Conservation (phyloP, 352 stramenopile genomes). For the Globisporangium cystogenes region DNA sequence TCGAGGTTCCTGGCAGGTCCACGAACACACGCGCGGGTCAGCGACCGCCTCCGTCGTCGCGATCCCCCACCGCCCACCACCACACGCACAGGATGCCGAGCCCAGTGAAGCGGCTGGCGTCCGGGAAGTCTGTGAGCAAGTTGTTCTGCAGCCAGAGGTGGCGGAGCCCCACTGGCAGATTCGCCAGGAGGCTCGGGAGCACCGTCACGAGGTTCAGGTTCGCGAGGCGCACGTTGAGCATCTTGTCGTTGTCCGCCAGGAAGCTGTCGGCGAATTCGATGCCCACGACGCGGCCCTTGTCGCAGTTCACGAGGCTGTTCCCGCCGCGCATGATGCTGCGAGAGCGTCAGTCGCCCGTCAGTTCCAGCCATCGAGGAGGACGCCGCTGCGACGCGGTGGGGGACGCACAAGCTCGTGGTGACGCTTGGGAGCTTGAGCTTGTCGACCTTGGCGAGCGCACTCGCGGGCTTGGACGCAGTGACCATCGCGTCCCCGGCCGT, state of each 20-base stretch:
- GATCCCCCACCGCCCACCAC: no score
- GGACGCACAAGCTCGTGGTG: conserved; percentile 21
- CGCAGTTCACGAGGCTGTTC: conserved; percentile 22
- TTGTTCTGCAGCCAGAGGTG: background rate
- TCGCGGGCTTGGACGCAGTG: conserved; percentile 8
- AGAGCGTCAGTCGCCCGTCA: background rate
- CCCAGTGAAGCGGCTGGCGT: background rate
- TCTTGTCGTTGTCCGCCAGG: conserved; percentile 21
- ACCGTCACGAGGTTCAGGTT: conserved; percentile 6
- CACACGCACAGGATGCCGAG: background rate
- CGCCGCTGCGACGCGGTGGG: no score
- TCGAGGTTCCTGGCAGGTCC: conserved; percentile 3
- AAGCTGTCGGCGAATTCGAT: conserved; percentile 22
- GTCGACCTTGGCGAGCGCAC: conserved; percentile 21
- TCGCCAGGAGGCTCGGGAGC: background rate
- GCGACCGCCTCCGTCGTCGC: no score
- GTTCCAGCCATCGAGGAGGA: no score
- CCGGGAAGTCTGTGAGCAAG: background rate
- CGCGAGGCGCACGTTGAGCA: conserved; percentile 31
- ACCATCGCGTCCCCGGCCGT: conserved; percentile 13
- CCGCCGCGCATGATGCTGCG: conserved; percentile 39
- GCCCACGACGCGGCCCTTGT: conserved; percentile 36
- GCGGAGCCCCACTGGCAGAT: conserved; percentile 7
- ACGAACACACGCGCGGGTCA: background rate
- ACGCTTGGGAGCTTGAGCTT: conserved; percentile 18